Base-by-base conservation (phyloP, 257 asterid species). In the Fraxinus anomala region DNA sequence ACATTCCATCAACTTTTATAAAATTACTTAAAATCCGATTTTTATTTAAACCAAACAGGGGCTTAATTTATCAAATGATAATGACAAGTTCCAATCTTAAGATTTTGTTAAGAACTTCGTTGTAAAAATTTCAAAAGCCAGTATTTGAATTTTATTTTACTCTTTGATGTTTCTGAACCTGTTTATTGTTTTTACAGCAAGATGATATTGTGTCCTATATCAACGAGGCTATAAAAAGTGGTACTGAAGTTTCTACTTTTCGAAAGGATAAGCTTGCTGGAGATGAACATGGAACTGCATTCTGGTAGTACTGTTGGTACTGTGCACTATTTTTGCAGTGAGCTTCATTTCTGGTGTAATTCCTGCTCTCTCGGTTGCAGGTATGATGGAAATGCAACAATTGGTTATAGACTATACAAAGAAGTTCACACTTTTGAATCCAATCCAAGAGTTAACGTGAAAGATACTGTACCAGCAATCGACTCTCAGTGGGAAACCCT, bases 401-500 rank as follows among this genome's bases (percentile, higher is more conserved):
- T 83, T 63, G 99, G 99, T 28, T 89, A 89, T 79, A 90, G 99
- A 87, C 84, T 94, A 54, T 94, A 94, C 84, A 92, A 89, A 89
- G 97, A 92, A 84, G 91, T 90, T 31, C 76, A 28, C 59, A 23
- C 71, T 47, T 72, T 81, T 84, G 82, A 83, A 80, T 75, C 44
- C 24, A 75, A 71, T 78, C 79, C 78, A 76, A 84, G 61, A 68
- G 77, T 71, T 71, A 89, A 74, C 68, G 80, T 75, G 72, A 82
- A 76, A 86, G 86, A 74, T 73, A 61, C 68, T 19, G 51, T 39
- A 42, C 85, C 84, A 44, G 85, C 80, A 8, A 78, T 88, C 33
- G 67, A 36, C 76, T 90, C 81, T 82, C 87, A 80, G 75, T 94
- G 99, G 99, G 97, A 92, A 85, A 89, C 97, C 75, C 85, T 92